Conservation (phyloP, 2,329 filamentous ascomycete genomes). For the Penicillium sp. region DNA sequence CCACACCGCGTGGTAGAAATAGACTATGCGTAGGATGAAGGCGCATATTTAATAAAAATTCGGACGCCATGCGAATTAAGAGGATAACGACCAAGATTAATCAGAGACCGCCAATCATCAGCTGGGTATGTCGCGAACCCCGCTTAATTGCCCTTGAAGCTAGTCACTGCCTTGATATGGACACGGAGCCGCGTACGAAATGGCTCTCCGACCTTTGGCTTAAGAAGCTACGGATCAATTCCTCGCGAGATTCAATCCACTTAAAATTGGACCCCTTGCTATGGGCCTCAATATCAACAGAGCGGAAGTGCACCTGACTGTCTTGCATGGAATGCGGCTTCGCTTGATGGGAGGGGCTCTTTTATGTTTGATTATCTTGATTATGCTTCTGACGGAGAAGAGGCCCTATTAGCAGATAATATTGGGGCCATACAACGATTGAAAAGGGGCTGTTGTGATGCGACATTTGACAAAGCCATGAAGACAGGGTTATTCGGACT, state of each 20-base stretch:
- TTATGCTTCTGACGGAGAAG: not conserved
- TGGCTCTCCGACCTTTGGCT: not conserved
- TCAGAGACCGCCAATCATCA: not conserved
- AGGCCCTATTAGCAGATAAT: not conserved
- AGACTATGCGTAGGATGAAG: not conserved
- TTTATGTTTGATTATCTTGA: not conserved
- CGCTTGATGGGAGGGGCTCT: not conserved
- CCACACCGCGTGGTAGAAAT: slow-evolving; percentile 5
- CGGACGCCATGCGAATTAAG: not conserved
- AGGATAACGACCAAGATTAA: not conserved
- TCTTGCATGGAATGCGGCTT: not conserved
- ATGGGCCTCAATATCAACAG: not conserved
- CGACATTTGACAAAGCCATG: not conserved
- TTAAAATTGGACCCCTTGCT: not conserved
- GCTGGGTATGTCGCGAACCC: not conserved
- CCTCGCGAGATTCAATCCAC: not conserved
- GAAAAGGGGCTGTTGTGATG: not conserved
- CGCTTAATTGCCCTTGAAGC: not conserved
- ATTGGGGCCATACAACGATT: not conserved
- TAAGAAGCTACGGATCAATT: not conserved
- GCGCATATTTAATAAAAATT: not conserved
- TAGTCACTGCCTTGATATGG: not conserved
- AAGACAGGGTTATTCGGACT: slow-evolving; percentile 7
- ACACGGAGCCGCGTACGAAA: not conserved
- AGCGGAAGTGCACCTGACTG: not conserved